A percentile compares a stretch with the other conserved stretches of the same genome.
Evolutionary conservation across 2,329 filamentous ascomycete species (phyloP).

Genomic region (Metarhizium brunneum): DNA sequence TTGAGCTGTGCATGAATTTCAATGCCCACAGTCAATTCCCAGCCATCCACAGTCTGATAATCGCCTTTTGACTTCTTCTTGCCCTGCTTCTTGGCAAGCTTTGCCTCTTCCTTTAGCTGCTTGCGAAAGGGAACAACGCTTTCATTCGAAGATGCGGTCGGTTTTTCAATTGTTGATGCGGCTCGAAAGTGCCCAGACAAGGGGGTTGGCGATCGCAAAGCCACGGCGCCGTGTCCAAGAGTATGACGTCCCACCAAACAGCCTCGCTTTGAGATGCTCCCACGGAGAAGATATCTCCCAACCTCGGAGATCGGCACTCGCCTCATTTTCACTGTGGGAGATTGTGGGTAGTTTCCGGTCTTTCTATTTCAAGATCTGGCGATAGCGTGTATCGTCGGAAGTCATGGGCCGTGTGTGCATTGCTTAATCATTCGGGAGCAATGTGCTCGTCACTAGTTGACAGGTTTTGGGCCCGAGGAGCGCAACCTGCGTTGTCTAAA

Average conservation of each 20-base stretch:
- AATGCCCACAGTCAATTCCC: slow-evolving; percentile 93
- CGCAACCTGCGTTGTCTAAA: not conserved
- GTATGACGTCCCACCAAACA: slow-evolving; percentile 1
- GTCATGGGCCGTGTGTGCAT: not conserved
- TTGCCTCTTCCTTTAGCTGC: slow-evolving; percentile 61
- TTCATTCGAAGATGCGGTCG: slow-evolving; percentile 10
- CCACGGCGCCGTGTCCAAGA: not conserved
- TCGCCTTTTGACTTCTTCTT: slow-evolving; percentile 36
- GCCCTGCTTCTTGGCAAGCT: slow-evolving; percentile 58
- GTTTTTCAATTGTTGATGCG: slow-evolving; percentile 6
- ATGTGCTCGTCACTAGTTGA: not conserved
- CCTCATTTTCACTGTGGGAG: not conserved
- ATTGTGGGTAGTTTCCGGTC: not conserved
- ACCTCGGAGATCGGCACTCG: slow-evolving; percentile 3
- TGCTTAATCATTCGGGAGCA: not conserved
- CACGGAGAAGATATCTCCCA: slow-evolving; percentile 4
- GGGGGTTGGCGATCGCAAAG: not conserved
- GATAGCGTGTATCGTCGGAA: not conserved
- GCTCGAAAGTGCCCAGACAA: not conserved
- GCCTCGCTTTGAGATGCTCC: slow-evolving; percentile 2
- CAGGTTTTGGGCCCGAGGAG: not conserved
- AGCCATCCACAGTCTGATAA: slow-evolving; percentile 51
- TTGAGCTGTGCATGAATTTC: slow-evolving; percentile 97
- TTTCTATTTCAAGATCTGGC: not conserved
- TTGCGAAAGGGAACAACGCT: slow-evolving; percentile 52